Evolutionary conservation across 495 filamentous ascomycete species (phyloP).

Genomic region (Neurospora pannonica): DNA sequence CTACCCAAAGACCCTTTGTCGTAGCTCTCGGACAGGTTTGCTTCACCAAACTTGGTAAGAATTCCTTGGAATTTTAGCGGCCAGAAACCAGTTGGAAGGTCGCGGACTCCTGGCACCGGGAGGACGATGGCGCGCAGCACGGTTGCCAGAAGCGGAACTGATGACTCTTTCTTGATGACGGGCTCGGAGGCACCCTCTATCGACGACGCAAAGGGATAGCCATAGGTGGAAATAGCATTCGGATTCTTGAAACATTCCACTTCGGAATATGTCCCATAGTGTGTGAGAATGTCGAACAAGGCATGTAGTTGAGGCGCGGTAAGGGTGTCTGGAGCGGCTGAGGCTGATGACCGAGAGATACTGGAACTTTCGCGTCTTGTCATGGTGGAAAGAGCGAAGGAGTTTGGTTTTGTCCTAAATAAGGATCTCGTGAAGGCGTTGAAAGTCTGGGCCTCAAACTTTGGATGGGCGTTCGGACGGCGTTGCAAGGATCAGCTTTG

Average conservation of each 20-base stretch:
- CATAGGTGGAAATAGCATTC: slow-evolving; percentile 44
- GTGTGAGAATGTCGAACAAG: slow-evolving; percentile 57
- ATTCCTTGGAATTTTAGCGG: slow-evolving; percentile 36
- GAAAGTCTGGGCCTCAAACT: background rate
- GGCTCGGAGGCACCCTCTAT: background rate
- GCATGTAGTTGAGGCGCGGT: slow-evolving; percentile 45
- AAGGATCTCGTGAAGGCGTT: background rate
- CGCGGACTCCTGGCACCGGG: slow-evolving; percentile 45
- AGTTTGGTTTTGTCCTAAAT: background rate
- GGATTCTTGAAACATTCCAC: slow-evolving; percentile 51
- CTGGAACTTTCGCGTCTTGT: background rate
- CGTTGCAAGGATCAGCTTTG: background rate
- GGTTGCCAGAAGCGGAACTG: slow-evolving; percentile 47
- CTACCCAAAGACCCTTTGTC: slow-evolving; percentile 56
- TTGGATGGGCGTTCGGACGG: background rate
- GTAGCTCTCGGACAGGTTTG: slow-evolving; percentile 57
- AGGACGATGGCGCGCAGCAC: slow-evolving; percentile 49
- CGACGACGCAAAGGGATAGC: slow-evolving; percentile 41
- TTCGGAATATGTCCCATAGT: slow-evolving; percentile 53
- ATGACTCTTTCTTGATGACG: slow-evolving; percentile 20
- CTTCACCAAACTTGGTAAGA: slow-evolving; percentile 41
- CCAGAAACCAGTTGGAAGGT: slow-evolving; percentile 52
- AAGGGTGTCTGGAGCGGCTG: slow-evolving; percentile 14
- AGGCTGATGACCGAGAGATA: background rate
- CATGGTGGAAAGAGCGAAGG: background rate